Base-by-base conservation (phyloP, 441 rosid genomes). In the Rhodomyrtus psidioides region DNA sequence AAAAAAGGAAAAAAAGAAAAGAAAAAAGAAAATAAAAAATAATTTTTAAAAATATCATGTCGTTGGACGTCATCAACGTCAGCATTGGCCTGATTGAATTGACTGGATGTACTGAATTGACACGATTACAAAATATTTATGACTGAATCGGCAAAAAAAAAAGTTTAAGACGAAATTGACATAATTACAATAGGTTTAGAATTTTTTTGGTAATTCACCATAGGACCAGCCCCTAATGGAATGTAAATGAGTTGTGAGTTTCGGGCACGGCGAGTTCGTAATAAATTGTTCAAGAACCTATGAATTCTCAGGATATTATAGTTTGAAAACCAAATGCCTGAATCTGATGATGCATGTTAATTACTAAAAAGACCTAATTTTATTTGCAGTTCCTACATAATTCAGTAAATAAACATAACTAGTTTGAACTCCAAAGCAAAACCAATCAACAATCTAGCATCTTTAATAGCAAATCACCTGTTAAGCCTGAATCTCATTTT, bases 291-390 rank as follows among this genome's bases (percentile, higher is more conserved):
- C 4, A 10, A 34, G 34, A 34, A 65, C 26, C 26, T 19, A 17
- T 17, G 46, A 65, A 34, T 1, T 34, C 15, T 0, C 2, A 8
- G 6, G 26, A 34, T 9, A 34, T 34, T 34, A 62, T 17, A 30
- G 75, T 2, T 9, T 3, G 3, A 62, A 17, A 30, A 17, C 30
- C 9, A 6, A 19, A 28, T 28, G 15, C 2, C 3, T 0, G 1
- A 62, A 15, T 3, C n/a, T n/a, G n/a, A n/a, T 5, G 16, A 3
- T 1, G 39, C 39, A 16, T 15, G 0, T 28, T 28, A 30, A 28
- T 62, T 16, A 16, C 30, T 7, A 16, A 62, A 62, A 62, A 8
- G 65, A 27, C 34, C 74, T 16, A 16, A 28, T 13, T 14, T 0
- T 6, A 28, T 62, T 17, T 17, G 17, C 42, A n/a, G 24, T 2